Evolutionary conservation across 805 yeast genomes (phyloP).

Genomic region (fission yeast (Schizosaccharomyces pombe)): DNA sequence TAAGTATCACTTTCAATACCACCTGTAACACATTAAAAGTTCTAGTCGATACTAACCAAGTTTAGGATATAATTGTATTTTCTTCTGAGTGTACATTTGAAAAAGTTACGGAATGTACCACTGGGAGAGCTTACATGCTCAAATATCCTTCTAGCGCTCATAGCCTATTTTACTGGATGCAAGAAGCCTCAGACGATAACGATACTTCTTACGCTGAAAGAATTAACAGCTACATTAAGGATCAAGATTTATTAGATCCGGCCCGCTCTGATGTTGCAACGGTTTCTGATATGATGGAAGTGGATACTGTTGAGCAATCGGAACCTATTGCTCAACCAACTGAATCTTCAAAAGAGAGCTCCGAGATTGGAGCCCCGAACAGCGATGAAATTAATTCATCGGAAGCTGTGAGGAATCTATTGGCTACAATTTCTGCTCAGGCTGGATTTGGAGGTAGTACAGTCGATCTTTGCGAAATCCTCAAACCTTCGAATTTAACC

Average conservation of each 20-base stretch:
- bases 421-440: background rate
- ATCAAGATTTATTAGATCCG: constrained; percentile 18
- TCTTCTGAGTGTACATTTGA: constrained; percentile 73
- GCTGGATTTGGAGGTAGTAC: background rate
- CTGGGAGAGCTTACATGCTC: constrained; percentile 60
- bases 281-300: background rate
- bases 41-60: background rate
- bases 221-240: constrained; percentile 25
- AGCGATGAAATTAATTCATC: background rate
- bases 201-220: constrained; percentile 21
- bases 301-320: background rate
- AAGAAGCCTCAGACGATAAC: constrained; percentile 41
- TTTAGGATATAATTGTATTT: constrained; percentile 39
- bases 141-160: constrained; percentile 41
- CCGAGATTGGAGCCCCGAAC: background rate
- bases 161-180: constrained; percentile 42
- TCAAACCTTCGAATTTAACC: background rate
- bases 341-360: background rate
- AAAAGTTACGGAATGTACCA: constrained; percentile 39
- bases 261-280: background rate
- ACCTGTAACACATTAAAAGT: background rate
- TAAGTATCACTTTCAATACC: background rate
- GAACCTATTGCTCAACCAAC: background rate
- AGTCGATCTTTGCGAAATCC: background rate
- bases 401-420: background rate